Conservation (phyloP, 192 early-diverging fungal genomes). For the Mortierella antarctica region DNA sequence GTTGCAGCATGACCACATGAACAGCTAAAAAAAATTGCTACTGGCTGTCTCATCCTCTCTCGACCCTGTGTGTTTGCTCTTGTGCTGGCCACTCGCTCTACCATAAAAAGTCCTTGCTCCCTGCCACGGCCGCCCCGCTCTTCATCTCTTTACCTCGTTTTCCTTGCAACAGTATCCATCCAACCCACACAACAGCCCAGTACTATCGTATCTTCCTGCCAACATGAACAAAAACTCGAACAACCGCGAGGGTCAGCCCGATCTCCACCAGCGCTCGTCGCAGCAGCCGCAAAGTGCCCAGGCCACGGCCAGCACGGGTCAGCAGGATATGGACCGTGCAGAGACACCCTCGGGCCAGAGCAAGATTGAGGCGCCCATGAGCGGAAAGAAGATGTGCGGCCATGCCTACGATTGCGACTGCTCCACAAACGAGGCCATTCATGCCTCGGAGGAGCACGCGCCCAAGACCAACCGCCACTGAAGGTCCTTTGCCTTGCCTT, state of each 20-base stretch:
- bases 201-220: too few relatives aligned
- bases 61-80: too few relatives aligned
- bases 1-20: too few relatives aligned
- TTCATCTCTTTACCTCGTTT: too few relatives aligned
- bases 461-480: slow-evolving; percentile 8
- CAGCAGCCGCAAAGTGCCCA: neutral
- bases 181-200: too few relatives aligned
- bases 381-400: slow-evolving; percentile 31
- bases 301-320: slow-evolving; percentile 3
- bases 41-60: too few relatives aligned
- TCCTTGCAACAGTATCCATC: too few relatives aligned
- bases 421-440: slow-evolving; percentile 24
- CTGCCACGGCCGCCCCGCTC: too few relatives aligned
- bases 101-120: too few relatives aligned
- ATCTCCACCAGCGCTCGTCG: slow-evolving; percentile 7
- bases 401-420: slow-evolving; percentile 31
- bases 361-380: slow-evolving; percentile 42
- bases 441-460: slow-evolving; percentile 27
- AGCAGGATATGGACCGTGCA: neutral
- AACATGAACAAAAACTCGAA: slow-evolving; percentile 14
- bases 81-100: too few relatives aligned
- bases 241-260: slow-evolving; percentile 1
- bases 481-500: too few relatives aligned
- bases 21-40: too few relatives aligned
- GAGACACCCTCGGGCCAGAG: slow-evolving; percentile 24